Evolutionary conservation across 2,329 filamentous ascomycete species (phyloP).

Genomic region (Mariannaea elegans): DNA sequence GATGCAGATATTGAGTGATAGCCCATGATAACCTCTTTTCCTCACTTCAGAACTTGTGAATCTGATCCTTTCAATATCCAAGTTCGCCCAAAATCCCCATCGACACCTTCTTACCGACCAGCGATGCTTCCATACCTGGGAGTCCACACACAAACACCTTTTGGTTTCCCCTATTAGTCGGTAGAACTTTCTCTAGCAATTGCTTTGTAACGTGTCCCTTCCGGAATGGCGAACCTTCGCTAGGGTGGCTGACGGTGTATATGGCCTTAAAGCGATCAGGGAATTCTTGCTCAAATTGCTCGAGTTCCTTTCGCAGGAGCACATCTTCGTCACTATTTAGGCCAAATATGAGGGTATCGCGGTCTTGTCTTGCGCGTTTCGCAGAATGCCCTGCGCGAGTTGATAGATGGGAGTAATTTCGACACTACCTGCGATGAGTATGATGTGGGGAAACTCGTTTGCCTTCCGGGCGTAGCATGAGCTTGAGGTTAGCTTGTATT

Average conservation of each 20-base stretch:
- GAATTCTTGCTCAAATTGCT: constrained; percentile 58
- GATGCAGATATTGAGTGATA: no score
- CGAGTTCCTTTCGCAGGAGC: constrained; percentile 63
- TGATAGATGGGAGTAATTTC: constrained; percentile 78
- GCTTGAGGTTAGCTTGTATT: no score
- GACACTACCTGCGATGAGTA: constrained; percentile 74
- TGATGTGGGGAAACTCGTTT: constrained; percentile 60
- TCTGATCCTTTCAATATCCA: constrained; percentile 65
- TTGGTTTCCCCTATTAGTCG: constrained; percentile 46
- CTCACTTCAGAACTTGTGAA: constrained; percentile 62
- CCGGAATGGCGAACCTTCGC: constrained; percentile 50
- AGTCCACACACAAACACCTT: constrained; percentile 78
- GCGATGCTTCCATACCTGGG: constrained; percentile 69
- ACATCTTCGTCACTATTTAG: constrained; percentile 72
- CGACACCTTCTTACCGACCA: constrained; percentile 56
- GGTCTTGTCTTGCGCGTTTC: constrained; percentile 68
- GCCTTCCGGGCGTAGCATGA: constrained; percentile 64
- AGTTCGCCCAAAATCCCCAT: constrained; percentile 64
- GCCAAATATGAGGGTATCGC: constrained; percentile 72
- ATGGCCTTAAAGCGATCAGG: constrained; percentile 65
- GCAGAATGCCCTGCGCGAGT: constrained; percentile 68
- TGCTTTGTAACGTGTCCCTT: constrained; percentile 68
- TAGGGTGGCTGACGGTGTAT: constrained; percentile 64
- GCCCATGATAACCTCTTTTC: no score
- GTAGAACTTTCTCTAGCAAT: constrained; percentile 60